Conservation (phyloP, 768 basidiomycete genomes). For the Ephemerocybe angulata region DNA sequence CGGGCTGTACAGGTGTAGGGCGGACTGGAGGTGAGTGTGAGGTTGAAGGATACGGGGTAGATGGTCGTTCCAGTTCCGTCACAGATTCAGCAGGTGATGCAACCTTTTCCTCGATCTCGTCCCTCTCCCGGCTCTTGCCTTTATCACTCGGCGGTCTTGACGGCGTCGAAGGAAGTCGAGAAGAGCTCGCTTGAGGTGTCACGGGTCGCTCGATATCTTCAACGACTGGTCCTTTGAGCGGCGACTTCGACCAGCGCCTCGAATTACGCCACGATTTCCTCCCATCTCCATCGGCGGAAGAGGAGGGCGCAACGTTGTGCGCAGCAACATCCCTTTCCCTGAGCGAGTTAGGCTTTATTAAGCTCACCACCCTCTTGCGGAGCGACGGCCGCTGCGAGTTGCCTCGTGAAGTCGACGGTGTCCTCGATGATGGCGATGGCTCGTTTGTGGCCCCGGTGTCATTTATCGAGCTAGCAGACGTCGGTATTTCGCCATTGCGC, state of each 20-base stretch:
- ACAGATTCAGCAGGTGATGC: background rate
- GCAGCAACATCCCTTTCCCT: background rate
- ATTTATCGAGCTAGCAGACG: background rate
- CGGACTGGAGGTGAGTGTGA: background rate
- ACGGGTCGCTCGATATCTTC: conserved; percentile 3
- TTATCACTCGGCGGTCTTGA: conserved; percentile 13
- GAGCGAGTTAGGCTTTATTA: background rate
- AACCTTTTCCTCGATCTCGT: background rate
- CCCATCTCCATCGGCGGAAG: background rate
- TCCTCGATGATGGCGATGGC: background rate
- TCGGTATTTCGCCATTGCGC: background rate
- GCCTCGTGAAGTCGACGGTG: background rate
- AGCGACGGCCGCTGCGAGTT: background rate
- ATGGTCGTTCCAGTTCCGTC: background rate
- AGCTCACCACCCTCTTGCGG: background rate
- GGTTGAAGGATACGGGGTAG: background rate
- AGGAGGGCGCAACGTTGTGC: background rate
- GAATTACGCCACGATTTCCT: conserved; percentile 21
- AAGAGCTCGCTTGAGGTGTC: conserved; percentile 10
- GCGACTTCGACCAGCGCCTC: conserved; percentile 32
- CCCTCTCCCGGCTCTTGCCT: conserved; percentile 13
- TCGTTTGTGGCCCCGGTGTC: background rate
- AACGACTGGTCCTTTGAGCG: conserved; percentile 10
- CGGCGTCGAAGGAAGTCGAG: conserved; percentile 13
- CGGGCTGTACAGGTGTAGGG: background rate